Evolutionary conservation across 352 stramenopile genomes (phyloP), one percentile per base, ranked within the genome.

Genomic region (Phytopythium delawarense): DNA sequence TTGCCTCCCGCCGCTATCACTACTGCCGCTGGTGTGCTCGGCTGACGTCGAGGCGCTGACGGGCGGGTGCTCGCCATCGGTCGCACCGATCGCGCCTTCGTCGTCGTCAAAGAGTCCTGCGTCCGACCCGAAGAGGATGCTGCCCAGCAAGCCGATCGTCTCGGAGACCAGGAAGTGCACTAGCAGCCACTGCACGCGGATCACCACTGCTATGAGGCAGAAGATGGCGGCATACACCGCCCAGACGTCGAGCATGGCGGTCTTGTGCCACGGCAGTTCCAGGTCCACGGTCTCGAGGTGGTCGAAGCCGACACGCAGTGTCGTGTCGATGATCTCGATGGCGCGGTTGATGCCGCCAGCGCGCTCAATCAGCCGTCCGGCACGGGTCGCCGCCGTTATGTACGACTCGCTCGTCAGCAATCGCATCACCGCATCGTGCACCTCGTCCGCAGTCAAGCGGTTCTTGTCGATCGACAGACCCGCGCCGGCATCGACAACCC

Each of bases 381-480:
- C 81, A 15, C 76, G 71, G 21, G n/a, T 45, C 42, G 86, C 86
- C 2, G 73, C 72, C 23, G 21, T 44, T 0, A 72, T 62, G 45
- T 80, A 94, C 7, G 78, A 80, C 2, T 30, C 57, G 62, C 92
- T 88, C 16, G 61, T 72, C 4, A 91, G 61, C 20, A 94, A 54
- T 44, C 72, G 56, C 13, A 76, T 66, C 6, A 80, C 76, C 3
- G 77, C 75, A 59, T 69, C 69, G 40, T 88, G 84, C 11, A 94
- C 75, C 12, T 81, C 75, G 13, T 75, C 56, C 4, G 67, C 71
- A 3, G 71, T 85, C 16, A 94, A 64, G 46, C 78, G 65, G 52
- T 84, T 90, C 71, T 94, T 94, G 66, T 94, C 74, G 52, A 96
- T 65, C 18, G 72, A 49, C 30, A 91, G 62, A 2, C 88, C 88